These are phyloP conservation scores for Cryoendolithus antarcticus DNA, from an alignment of 2,329 filamentous ascomycete species.

Conservation along the genomic window DNA sequence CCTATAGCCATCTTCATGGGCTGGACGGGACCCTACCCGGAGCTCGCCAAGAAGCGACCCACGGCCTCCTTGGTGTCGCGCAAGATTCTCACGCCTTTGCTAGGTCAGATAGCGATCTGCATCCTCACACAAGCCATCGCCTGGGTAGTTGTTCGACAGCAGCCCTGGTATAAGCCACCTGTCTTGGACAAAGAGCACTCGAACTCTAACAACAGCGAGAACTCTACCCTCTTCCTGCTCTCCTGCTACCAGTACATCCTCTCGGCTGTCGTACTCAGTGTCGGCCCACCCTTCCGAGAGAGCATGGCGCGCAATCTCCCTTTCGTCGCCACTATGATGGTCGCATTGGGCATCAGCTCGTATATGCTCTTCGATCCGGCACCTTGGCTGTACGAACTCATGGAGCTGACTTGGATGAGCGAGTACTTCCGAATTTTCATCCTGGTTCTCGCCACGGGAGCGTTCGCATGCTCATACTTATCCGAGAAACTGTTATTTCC, in stretches of 20 bases:
- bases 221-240: slow-evolving; percentile 77
- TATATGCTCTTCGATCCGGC: slow-evolving; percentile 75
- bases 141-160: slow-evolving; percentile 61
- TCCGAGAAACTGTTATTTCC: slow-evolving; percentile 63
- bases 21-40: slow-evolving; percentile 75
- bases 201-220: slow-evolving; percentile 84
- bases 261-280: slow-evolving; percentile 75
- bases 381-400: slow-evolving; percentile 54
- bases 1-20: slow-evolving; percentile 99
- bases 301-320: slow-evolving; percentile 70
- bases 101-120: slow-evolving; percentile 78
- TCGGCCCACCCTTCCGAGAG: slow-evolving; percentile 83
- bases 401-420: slow-evolving; percentile 76
- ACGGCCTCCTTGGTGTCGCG: slow-evolving; percentile 85
- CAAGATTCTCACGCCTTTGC: slow-evolving; percentile 78
- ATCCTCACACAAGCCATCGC: slow-evolving; percentile 63
- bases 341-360: slow-evolving; percentile 53
- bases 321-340: slow-evolving; percentile 64
- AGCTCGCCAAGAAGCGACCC: slow-evolving; percentile 70
- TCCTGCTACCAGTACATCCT: slow-evolving; percentile 94
- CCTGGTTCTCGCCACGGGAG: slow-evolving; percentile 54
- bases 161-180: slow-evolving; percentile 84
- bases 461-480: slow-evolving; percentile 58
- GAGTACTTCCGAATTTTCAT: slow-evolving; percentile 61
- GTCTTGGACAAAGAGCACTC: slow-evolving; percentile 63